Evolutionary conservation across 2,329 filamentous ascomycete genomes (phyloP).

Genomic region (Aspergillus ibericus): DNA sequence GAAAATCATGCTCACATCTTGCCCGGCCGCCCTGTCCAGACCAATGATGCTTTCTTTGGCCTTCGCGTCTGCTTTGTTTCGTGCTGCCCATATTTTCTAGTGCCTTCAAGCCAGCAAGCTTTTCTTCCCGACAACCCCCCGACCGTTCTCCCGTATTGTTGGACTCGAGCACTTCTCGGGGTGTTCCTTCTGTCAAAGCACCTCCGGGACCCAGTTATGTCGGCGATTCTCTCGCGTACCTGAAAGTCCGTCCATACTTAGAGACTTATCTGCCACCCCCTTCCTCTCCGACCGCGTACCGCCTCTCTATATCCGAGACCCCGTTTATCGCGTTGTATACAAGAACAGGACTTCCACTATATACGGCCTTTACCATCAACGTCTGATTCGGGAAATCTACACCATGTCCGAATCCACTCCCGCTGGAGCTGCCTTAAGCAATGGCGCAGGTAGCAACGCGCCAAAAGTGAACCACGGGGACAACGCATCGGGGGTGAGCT

Average conservation of each 20-base stretch:
- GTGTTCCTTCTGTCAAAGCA: neutral
- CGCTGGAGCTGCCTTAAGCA: constrained; percentile 9
- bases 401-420: constrained; percentile 17
- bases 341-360: neutral
- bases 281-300: neutral
- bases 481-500: constrained; percentile 35
- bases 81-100: neutral
- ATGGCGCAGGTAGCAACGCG: constrained; percentile 10
- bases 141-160: neutral
- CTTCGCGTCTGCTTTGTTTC: neutral
- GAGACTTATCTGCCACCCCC: neutral
- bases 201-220: constrained; percentile 2
- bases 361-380: neutral
- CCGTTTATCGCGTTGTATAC: neutral
- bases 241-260: constrained; percentile 4
- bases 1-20: constrained; percentile 18
- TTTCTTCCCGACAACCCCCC: neutral
- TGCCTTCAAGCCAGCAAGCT: neutral
- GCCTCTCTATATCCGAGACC: neutral
- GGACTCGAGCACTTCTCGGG: neutral
- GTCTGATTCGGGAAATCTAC: neutral
- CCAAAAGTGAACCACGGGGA: constrained; percentile 11
- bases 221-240: constrained; percentile 4
- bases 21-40: constrained; percentile 5
- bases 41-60: neutral